Conservation (phyloP, 2,329 filamentous ascomycete genomes). For the Passalora sequoiae region DNA sequence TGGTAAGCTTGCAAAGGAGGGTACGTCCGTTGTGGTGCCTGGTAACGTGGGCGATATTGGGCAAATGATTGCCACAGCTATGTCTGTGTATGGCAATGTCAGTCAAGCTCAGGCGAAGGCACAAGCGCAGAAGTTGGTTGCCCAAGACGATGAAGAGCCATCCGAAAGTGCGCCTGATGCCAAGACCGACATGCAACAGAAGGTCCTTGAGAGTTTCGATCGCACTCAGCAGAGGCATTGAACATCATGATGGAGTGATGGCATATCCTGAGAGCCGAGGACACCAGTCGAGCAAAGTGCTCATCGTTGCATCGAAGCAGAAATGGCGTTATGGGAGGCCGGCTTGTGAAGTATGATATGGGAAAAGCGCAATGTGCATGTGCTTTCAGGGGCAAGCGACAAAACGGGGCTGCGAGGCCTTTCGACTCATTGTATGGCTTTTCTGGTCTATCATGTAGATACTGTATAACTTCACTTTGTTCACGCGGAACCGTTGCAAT, state of each 20-base stretch:
- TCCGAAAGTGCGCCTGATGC: slow-evolving; percentile 13
- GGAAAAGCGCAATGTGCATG: not conserved
- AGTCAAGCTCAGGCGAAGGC: slow-evolving; percentile 69
- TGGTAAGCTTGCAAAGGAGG: slow-evolving; percentile 84
- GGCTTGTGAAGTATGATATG: not conserved
- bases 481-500: slow-evolving; percentile 61
- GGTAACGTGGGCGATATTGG: slow-evolving; percentile 96
- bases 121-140: slow-evolving; percentile 50
- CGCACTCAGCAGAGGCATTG: slow-evolving; percentile 34
- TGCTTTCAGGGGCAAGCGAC: not conserved
- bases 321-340: not conserved
- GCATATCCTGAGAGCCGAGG: too few relatives aligned
- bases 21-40: slow-evolving; percentile 90
- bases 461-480: slow-evolving; percentile 5
- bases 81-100: slow-evolving; percentile 94
- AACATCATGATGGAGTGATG: slow-evolving; percentile 4
- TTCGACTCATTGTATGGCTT: not conserved
- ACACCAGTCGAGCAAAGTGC: too few relatives aligned
- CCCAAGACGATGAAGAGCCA: not conserved
- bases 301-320: not conserved
- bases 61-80: slow-evolving; percentile 91
- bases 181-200: slow-evolving; percentile 34
- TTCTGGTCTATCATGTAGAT: not conserved
- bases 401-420: not conserved
- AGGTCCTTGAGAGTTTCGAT: slow-evolving; percentile 39